These are phyloP conservation scores for Boletellus emodensis DNA, from an alignment of 768 basidiomycete genomes.

Conservation along the genomic window DNA sequence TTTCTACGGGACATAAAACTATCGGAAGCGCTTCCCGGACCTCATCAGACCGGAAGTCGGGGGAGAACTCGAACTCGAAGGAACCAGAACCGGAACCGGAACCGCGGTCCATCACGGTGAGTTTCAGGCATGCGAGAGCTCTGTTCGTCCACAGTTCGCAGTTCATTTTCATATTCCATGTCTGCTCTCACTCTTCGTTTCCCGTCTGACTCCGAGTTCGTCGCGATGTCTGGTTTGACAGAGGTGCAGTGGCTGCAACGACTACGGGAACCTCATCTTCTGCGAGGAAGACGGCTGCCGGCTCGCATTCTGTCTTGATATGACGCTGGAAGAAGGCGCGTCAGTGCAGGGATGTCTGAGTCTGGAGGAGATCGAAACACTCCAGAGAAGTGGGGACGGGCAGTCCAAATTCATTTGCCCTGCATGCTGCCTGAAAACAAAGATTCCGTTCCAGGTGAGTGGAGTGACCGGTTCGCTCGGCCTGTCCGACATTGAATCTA, in stretches of 20 bases:
- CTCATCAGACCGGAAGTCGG: too few species aligned
- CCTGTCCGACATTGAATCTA: too few species aligned
- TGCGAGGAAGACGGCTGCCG: neutral
- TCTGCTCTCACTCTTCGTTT: too few species aligned
- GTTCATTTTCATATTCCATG: too few species aligned
- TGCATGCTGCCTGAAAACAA: neutral
- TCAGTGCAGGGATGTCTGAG: neutral
- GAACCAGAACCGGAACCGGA: too few species aligned
- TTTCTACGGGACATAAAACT: neutral
- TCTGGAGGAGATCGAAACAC: neutral
- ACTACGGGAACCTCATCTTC: neutral
- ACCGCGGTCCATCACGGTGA: too few species aligned
- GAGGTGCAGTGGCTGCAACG: neutral
- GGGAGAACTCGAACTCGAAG: too few species aligned
- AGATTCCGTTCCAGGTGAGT: neutral
- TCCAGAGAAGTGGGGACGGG: neutral
- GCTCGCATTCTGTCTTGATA: neutral
- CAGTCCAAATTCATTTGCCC: neutral
- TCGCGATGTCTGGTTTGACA: neutral
- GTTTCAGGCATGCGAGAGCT: too few species aligned
- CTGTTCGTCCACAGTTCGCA: too few species aligned
- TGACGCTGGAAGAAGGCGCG: too few species aligned
- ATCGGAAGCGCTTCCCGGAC: neutral
- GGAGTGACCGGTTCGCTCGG: too few species aligned
- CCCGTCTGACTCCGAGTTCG: too few species aligned